Conservation (phyloP, 768 basidiomycete species). For the Russula abietina region DNA sequence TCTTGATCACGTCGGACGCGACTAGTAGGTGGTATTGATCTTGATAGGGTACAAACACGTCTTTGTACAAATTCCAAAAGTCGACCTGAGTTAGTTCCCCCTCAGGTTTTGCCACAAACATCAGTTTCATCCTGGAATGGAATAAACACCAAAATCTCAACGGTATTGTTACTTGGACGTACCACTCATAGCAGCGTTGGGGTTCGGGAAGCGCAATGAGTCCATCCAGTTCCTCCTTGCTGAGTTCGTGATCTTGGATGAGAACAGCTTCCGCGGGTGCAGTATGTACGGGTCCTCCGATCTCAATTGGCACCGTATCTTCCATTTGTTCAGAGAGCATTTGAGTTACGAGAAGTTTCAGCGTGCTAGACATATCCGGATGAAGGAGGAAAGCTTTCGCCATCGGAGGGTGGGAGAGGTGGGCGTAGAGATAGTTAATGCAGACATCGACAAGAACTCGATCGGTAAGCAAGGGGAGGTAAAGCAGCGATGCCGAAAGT, state of each 20-base stretch:
- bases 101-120: conserved; percentile 71
- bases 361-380: conserved; percentile 60
- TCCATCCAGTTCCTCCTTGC: conserved; percentile 58
- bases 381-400: conserved; percentile 72
- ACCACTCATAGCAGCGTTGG: conserved; percentile 81
- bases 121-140: conserved; percentile 69
- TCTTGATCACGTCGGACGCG: conserved; percentile 93
- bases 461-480: conserved; percentile 68
- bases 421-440: conserved; percentile 68
- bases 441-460: conserved; percentile 62
- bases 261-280: conserved; percentile 44
- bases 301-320: conserved; percentile 56
- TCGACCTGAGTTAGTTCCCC: conserved; percentile 89
- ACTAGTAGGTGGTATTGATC: conserved; percentile 59
- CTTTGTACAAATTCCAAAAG: conserved; percentile 92
- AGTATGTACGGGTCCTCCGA: conserved; percentile 54
- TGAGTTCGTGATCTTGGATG: conserved; percentile 59
- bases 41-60: conserved; percentile 60
- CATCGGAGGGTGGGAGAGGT: conserved; percentile 68
- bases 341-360: conserved; percentile 62
- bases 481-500: conserved; percentile 57
- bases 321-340: conserved; percentile 68
- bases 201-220: conserved; percentile 62
- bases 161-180: conserved; percentile 23
- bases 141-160: not conserved